phyloP scores from a whole-genome alignment of 2,329 filamentous ascomycete species.

The Xylaria sp. region DNA sequence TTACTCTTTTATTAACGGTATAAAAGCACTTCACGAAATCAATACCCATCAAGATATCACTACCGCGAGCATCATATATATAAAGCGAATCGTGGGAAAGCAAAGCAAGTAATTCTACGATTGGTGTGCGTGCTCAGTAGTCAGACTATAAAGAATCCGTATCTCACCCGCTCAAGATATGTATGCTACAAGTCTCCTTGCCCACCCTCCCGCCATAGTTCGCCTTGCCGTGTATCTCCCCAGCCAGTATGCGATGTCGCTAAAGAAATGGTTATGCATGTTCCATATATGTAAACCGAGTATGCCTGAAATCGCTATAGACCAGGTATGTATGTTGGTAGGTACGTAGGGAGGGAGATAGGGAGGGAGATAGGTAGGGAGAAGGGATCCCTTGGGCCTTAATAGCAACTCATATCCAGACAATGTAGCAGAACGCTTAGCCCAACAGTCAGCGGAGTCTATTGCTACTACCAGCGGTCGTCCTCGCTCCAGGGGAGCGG shows the following conservation, averaged over 20 bases:
- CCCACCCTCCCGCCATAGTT: neutral
- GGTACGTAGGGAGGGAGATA: neutral
- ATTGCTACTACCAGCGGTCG: neutral
- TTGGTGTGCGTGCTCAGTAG: neutral
- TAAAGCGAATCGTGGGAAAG: slow-evolving; percentile 2
- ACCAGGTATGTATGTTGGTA: neutral
- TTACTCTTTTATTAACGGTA: too few species aligned
- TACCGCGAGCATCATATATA: neutral
- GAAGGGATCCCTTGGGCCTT: too few species aligned
- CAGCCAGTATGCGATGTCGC: neutral
- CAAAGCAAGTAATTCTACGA: slow-evolving; percentile 18
- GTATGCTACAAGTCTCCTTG: neutral
- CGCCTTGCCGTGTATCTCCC: neutral
- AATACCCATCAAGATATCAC: too few species aligned
- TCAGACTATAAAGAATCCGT: neutral
- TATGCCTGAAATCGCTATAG: neutral
- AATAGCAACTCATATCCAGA: neutral
- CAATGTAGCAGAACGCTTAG: neutral
- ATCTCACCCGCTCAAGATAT: neutral
- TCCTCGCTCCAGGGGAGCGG: neutral
- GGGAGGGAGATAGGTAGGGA: too few species aligned
- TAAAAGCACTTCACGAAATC: too few species aligned
- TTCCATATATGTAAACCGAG: neutral
- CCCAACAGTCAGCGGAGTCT: neutral
- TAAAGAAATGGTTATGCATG: neutral